phyloP scores from a whole-genome alignment of 768 basidiomycete genomes.

The Rhizopogon sp. region DNA sequence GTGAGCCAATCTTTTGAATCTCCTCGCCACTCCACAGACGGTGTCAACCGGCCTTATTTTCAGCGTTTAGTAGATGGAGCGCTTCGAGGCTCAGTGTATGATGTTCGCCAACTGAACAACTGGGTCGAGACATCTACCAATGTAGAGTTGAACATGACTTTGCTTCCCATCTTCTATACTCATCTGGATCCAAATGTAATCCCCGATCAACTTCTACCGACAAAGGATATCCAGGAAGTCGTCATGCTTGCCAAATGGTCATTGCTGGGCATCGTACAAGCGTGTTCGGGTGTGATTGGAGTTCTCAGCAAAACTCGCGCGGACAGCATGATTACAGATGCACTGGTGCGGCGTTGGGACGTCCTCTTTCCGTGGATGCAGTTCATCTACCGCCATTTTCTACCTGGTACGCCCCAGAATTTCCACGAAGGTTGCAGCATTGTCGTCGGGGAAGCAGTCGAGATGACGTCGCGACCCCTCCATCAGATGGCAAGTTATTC shows the following conservation, averaged over 20 bases:
- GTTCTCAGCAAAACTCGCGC: background rate
- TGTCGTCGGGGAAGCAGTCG: background rate
- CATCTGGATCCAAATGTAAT: constrained; percentile 2
- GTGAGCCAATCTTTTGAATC: background rate
- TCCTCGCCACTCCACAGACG: background rate
- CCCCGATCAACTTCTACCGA: background rate
- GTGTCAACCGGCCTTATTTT: background rate
- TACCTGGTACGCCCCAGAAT: background rate
- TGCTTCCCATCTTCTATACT: background rate
- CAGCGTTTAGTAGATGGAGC: background rate
- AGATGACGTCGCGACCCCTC: background rate
- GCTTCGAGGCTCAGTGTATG: background rate
- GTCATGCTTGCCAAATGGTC: background rate
- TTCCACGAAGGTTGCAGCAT: background rate
- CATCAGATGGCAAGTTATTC: background rate
- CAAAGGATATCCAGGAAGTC: background rate
- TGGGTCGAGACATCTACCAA: background rate
- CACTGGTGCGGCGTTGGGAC: background rate
- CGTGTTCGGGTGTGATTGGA: background rate
- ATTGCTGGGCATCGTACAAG: background rate
- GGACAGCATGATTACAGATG: background rate
- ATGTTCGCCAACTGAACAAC: background rate
- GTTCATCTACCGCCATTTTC: constrained; percentile 1
- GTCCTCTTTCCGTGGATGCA: background rate
- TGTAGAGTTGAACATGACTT: background rate